Evolutionary conservation across 768 basidiomycete genomes (phyloP), one percentile per base, ranked within the genome.

Genomic region (Boletus eberwhitei): DNA sequence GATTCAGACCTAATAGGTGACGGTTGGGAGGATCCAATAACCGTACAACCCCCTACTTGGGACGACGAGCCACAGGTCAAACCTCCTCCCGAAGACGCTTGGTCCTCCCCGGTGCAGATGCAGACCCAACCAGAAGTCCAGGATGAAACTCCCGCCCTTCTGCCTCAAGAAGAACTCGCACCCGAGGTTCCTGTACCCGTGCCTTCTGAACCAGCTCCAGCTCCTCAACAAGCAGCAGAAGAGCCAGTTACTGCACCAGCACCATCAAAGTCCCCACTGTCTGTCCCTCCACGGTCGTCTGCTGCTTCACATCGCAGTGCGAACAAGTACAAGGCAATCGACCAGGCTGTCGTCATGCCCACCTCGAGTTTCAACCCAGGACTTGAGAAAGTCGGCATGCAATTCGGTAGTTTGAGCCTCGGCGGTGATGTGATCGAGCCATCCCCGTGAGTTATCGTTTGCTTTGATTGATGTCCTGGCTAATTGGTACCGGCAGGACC

Each of bases 331-430:
- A 91, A 90, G 75, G 79, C 77, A 21, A 81, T 79, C 5, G 87
- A 91, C 57, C 87, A 89, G 53, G 83, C 90, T 36, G 91, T 93
- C 17, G 85, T 92, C 52, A 85, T 92, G 81, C 89, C 90, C 1
- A 79, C 79, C 35, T 74, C 73, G 41, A 82, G 79, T 48, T 87
- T 86, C 67, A 80, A 82, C 31, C 63, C 57, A 0, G 78, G 78
- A 17, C 66, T 88, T 22, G 90, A 91, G 65, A 91, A 89, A 66
- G 75, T 93, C 48, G 90, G 90, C 46, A 91, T 93, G 90, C 90
- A 92, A 64, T 93, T 93, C 65, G 90, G 90, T 48, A 92, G 89
- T 68, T 72, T 93, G 62, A 88, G 83, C 68, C 77, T 93, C 35
- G 83, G 83, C 34, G 87, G 85, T 8, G 88, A 90, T 55, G 71